A percentile compares a stretch with the other conserved stretches of the same genome.
Evolutionary conservation across 2,329 filamentous ascomycete species (phyloP).

Genomic region (Alternaria brassicae): DNA sequence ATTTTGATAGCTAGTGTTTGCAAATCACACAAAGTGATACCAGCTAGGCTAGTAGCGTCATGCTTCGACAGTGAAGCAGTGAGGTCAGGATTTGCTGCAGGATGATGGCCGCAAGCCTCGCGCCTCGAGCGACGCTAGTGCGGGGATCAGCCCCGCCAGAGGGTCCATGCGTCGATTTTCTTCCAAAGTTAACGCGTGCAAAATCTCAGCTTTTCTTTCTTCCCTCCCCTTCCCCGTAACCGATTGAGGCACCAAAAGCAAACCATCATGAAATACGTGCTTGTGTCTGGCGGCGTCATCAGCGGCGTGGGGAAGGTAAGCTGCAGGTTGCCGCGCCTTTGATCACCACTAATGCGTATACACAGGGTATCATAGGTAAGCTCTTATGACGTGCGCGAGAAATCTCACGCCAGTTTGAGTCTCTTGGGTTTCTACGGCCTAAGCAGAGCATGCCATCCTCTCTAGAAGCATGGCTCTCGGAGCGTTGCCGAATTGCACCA

Average conservation of each 20-base stretch:
- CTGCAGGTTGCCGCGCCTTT: constrained; percentile 25
- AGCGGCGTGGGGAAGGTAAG: constrained; percentile 57
- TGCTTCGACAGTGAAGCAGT: constrained; percentile 11
- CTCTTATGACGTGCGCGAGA: constrained; percentile 5
- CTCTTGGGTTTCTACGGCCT: not conserved
- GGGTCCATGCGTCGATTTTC: constrained; percentile 36
- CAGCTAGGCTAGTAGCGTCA: not conserved
- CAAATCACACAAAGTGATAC: constrained; percentile 18
- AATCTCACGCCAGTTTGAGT: not conserved
- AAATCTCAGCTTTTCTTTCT: constrained; percentile 39
- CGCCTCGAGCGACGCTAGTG: constrained; percentile 13
- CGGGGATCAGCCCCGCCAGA: constrained; percentile 21
- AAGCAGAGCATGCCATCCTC: not conserved
- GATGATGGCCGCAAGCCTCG: constrained; percentile 23
- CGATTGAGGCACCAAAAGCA: constrained; percentile 50
- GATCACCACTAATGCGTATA: constrained; percentile 32
- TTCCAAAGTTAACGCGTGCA: constrained; percentile 32
- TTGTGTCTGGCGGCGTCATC: constrained; percentile 73
- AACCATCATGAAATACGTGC: constrained; percentile 77
- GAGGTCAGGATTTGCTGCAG: constrained; percentile 28
- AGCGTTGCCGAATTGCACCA: not conserved
- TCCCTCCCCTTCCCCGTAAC: constrained; percentile 53
- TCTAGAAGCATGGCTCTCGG: not conserved
- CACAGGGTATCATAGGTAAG: constrained; percentile 70
- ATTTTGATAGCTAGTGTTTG: constrained; percentile 42